Base-by-base conservation (phyloP, 2,329 filamentous ascomycete species). In the Ascochyta rabiei region DNA sequence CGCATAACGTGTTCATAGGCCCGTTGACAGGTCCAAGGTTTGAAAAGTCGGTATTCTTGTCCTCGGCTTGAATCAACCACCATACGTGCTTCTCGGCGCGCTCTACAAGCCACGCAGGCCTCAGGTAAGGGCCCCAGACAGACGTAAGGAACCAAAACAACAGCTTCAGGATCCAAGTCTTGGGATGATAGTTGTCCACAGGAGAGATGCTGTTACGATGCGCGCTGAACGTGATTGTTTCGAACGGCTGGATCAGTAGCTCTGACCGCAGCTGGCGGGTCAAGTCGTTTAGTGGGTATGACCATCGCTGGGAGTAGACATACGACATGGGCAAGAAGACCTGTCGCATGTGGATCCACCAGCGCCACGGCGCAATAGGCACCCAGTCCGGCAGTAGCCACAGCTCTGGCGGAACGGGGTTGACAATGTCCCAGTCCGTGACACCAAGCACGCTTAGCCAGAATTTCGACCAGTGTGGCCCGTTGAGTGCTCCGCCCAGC, bases 291-390 rank as follows among this genome's bases (percentile, higher is more conserved):
- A 89, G 82, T 15, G 91, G 89, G 61, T 89, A 89, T 24, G 82
- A 83, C 86, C 91, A 97, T 60, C 82, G 82, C 78, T 89, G 91
- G 0, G 92, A 96, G 80, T 89, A 96, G 37, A 98, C 76, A 70
- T 89, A 97, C 0, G 89, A 87, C 91, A 98, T 97, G 5, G 93
- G 89, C 43, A 96, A 74, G 68, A 93, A 96, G n/a, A 99, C 93
- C 76, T 90, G 87, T n/a, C 95, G 91, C 75, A 97, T 97, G 68
- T 99, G 95, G 67, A 98, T 90, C 93, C 93, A 97, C 93, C 93
- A 97, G 62, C 91, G 82, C 91, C 92, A 96, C 0, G 93, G 93
- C 5, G 91, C 87, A 69, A 96, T 83, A 0, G 93, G 93, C 3
- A 91, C 83, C 91, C 91, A 96, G 73, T 96, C 90, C 0, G 93